Conservation (phyloP, 257 asterid genomes). For the Solanum verrucosum region DNA sequence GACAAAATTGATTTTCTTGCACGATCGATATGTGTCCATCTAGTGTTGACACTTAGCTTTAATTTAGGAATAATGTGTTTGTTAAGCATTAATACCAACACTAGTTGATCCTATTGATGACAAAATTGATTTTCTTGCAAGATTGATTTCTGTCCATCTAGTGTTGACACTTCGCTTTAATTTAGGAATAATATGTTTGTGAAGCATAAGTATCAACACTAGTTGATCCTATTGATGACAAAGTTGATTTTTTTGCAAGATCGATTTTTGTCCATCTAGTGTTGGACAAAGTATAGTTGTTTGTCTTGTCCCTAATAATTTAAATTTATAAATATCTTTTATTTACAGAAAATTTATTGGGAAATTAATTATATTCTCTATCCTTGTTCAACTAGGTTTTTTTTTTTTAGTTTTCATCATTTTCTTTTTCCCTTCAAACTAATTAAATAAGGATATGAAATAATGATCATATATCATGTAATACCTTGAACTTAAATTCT, state of each 20-base stretch:
- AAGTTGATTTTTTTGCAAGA: background rate
- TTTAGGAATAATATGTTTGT: background rate
- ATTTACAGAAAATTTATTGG: too few relatives aligned
- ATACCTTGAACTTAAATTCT: background rate
- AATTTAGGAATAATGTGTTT: background rate
- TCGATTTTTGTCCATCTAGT: background rate
- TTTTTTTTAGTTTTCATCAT: too few relatives aligned
- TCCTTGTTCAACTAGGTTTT: background rate
- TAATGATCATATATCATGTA: background rate
- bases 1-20: background rate
- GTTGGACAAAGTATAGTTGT: background rate
- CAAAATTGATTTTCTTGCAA: background rate
- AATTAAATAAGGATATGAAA: background rate
- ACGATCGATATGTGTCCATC: background rate
- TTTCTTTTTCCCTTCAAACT: background rate
- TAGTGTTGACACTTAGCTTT: background rate
- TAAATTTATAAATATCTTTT: too few relatives aligned
- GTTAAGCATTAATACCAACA: background rate
- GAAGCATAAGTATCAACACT: background rate
- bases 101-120: background rate
- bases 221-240: background rate
- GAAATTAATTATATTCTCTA: background rate
- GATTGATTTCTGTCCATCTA: background rate
- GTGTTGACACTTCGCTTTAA: background rate
- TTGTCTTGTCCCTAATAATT: background rate